Percentiles rank a stretch among this genome's conserved stretches.
Evolutionary conservation across 179 eudicot species (phyloP).

Genomic region (Beta corolliflora): DNA sequence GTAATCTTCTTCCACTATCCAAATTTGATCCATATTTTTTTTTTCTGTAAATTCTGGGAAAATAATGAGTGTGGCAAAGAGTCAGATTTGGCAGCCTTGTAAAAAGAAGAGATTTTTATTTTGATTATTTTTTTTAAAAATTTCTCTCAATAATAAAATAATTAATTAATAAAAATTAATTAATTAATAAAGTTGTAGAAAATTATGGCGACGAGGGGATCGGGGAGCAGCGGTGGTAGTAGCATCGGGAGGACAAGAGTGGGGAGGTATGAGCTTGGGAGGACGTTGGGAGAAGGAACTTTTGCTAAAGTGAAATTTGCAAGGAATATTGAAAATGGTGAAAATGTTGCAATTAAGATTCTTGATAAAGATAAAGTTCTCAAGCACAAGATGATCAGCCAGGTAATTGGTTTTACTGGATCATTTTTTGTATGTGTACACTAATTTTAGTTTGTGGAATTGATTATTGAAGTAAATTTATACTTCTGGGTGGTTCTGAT

Average conservation of each 20-base stretch:
- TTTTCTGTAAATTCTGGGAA: neutral
- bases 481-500: too few species aligned
- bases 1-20: neutral
- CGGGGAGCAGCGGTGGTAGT: constrained; percentile 23
- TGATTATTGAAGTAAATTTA: too few species aligned
- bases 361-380: constrained; percentile 71
- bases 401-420: constrained; percentile 40
- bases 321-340: constrained; percentile 51
- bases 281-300: constrained; percentile 80
- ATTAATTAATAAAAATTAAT: too few species aligned
- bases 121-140: neutral
- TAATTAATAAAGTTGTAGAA: neutral
- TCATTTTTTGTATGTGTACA: too few species aligned
- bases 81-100: constrained; percentile 57
- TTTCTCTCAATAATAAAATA: neutral
- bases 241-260: constrained; percentile 48
- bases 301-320: constrained; percentile 87
- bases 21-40: neutral
- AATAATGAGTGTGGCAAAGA: constrained; percentile 45
- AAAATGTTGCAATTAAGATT: constrained; percentile 70
- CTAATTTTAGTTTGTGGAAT: too few species aligned
- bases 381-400: constrained; percentile 72
- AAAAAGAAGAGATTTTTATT: constrained; percentile 48
- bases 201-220: constrained; percentile 35
- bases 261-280: constrained; percentile 70